Evolutionary conservation across 768 basidiomycete genomes (phyloP), one percentile per base, ranked within the genome.

Genomic region (Hygrocybe coccinea): DNA sequence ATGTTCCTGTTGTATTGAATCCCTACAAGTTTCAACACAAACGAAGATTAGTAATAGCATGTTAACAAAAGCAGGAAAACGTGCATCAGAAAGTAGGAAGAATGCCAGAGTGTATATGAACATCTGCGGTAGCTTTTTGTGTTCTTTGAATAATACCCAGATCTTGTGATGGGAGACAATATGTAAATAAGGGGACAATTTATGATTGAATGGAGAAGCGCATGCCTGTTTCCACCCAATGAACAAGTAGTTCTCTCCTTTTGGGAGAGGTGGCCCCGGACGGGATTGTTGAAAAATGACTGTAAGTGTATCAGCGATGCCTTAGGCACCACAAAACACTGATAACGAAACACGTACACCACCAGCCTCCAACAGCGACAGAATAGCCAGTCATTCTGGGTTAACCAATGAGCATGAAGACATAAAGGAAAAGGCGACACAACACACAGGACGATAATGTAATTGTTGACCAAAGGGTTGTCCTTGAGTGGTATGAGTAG

Each of bases 231-330:
- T 91, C 86, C 87, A 92, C 41, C 91, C 91, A 44, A 94, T 80
- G 0, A 89, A 89, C 24, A 91, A 57, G 62, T 92, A 93, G 56
- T 69, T 79, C 59, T 91, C 84, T 48, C 85, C 85, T 60, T 84
- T 85, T 0, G 91, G 91, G 19, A 94, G 72, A 11, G 83, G 71
- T 51, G 90, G 88, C 0, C 91, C 91, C 2, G 87, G 85, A 8
- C 91, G 83, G n/a, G 85, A 87, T 63, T 89, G 80, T 66, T 94
- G 91, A 67, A 83, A 91, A 49, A 92, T 79, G 61, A 93, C 89
- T 91, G 50, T n/a, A 17, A 44, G 5, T 11, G 33, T 3, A 22
- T 8, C 33, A 24, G 35, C 22, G 44, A 29, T 19, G 14, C 4
- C 4, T 29, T 15, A 22, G 22, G 22, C 11, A 29, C 7, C 7